Evolutionary conservation across 306 rosid genomes (phyloP), one percentile per base, ranked within the genome.

Genomic region (Hippophae tibetana): DNA sequence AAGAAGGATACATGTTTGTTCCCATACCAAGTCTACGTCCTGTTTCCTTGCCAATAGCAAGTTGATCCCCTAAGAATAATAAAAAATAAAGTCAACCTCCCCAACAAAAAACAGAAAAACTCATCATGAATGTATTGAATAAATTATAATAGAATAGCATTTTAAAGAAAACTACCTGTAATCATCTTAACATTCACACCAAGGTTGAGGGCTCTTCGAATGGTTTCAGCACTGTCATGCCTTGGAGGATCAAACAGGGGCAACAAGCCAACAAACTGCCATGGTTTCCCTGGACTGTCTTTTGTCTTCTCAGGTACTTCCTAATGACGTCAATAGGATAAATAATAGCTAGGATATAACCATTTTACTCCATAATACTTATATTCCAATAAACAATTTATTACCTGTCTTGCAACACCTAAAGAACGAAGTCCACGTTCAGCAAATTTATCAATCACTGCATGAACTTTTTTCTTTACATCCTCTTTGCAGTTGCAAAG

Each of bases 11-110:
- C 99, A 93, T 93, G 74, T 93, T 93, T 64, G 99, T 86, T 74
- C 99, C 99, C 99, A 93, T 93, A 11, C 99, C 99, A 57, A 93
- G 99, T 69, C 99, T 81, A 41, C 99, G 78, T 11, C 99, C 99
- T 52, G 99, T 93, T 84, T 93, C 99, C 78, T 93, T 93, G 58
- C 66, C 99, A 78, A 93, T 93, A 65, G 99, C 99, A 54, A 93
- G 90, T 64, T 93, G 99, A 75, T 93, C 99, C 52, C 99, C 99
- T 93, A 38, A 69, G 48, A 73, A 64, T 13, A 13, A 61, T 65
- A 72, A 61, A 48, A 53, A 62, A 47, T 7, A 44, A 42, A 52
- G 63, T 44, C 13, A 43, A 46, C 48, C 6, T 23, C n/a, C 43
- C 63, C 8, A 9, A 5, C 46, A 3, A 47, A 1, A 46, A 12